Evolutionary conservation across 352 stramenopile species (phyloP).

Genomic region (Salisapilia sapeloensis): DNA sequence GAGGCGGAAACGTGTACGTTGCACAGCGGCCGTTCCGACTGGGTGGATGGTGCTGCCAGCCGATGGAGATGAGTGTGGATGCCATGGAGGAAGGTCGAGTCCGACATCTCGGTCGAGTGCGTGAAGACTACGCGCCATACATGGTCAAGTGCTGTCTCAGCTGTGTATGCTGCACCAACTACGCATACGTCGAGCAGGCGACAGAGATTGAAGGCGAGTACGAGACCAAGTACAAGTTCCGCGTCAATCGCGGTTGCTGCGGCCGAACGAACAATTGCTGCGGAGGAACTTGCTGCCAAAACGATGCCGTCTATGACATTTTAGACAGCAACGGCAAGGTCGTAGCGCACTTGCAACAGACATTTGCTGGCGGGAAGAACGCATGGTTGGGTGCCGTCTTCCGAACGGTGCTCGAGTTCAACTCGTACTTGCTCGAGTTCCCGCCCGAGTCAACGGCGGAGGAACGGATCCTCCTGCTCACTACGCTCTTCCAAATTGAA

Average conservation of each 20-base stretch:
- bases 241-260: conserved; percentile 33
- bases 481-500: conserved; percentile 38
- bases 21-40: conserved; percentile 17
- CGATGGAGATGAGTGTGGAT: conserved; percentile 24
- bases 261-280: conserved; percentile 54
- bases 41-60: conserved; percentile 15
- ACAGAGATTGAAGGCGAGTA: conserved; percentile 22
- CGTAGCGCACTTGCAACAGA: conserved; percentile 33
- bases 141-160: conserved; percentile 13
- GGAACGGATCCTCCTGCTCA: conserved; percentile 35
- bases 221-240: conserved; percentile 30
- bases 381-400: conserved; percentile 11
- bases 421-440: conserved; percentile 46
- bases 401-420: conserved; percentile 19
- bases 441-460: conserved; percentile 27
- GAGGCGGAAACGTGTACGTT: conserved; percentile 34
- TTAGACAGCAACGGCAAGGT: conserved; percentile 30
- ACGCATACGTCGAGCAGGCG: conserved; percentile 38
- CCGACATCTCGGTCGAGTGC: conserved; percentile 18
- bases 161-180: conserved; percentile 39
- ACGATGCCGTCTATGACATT: conserved; percentile 50
- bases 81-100: conserved; percentile 4
- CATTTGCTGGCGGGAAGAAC: conserved; percentile 12
- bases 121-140: conserved; percentile 39
- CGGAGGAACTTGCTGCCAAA: conserved; percentile 35